These are phyloP conservation scores for Silene conica DNA, from an alignment of 148 eudicot species.

Conservation along the genomic window DNA sequence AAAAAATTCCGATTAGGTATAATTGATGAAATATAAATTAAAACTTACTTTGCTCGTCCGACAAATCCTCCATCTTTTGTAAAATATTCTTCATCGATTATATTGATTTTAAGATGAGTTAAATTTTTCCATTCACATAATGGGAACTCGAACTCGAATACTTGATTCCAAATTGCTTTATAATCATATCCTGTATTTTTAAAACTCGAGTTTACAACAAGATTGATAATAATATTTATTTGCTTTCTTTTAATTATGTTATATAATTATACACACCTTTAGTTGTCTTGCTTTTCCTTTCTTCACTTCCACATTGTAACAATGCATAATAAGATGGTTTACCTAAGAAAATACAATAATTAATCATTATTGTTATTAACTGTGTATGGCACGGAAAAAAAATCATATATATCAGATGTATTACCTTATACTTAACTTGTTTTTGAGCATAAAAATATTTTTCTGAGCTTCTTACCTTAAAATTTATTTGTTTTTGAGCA, in stretches of 20 bases:
- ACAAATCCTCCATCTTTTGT: constrained; percentile 49
- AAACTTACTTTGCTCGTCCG: constrained; percentile 54
- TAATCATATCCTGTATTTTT: constrained; percentile 41
- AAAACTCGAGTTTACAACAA: background rate
- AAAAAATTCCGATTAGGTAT: background rate
- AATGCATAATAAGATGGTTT: constrained; percentile 55
- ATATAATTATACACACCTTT: constrained; percentile 33
- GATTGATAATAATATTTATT: no score
- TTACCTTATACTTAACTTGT: no score
- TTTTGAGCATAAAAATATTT: no score
- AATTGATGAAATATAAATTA: background rate
- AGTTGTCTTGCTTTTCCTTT: constrained; percentile 50
- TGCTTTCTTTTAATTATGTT: background rate
- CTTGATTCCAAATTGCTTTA: constrained; percentile 73
- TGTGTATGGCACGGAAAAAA: no score
- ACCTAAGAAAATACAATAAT: constrained; percentile 32
- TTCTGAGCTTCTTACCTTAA: no score
- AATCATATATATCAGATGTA: no score
- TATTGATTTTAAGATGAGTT: constrained; percentile 50
- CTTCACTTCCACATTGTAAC: constrained; percentile 61
- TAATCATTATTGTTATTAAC: background rate
- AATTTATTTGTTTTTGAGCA: no score
- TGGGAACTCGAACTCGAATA: constrained; percentile 48
- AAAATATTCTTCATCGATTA: constrained; percentile 53
- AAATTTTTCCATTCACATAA: constrained; percentile 33